Evolutionary conservation across 805 yeast species (phyloP).

Genomic region (Zygoascus flipseniorum): DNA sequence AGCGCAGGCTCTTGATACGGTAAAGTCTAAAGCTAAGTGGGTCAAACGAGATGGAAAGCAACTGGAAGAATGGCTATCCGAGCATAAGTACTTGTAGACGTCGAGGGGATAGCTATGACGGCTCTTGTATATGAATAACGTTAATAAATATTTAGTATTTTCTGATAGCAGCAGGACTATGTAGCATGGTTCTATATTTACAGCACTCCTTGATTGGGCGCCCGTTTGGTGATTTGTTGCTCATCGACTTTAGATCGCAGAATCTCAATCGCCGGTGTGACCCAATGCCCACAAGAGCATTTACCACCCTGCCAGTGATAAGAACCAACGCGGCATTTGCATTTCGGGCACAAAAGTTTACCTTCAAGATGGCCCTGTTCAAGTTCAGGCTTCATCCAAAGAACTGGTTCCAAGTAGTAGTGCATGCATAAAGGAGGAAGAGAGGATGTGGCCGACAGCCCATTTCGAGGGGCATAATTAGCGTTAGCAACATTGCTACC

Average conservation of each 20-base stretch:
- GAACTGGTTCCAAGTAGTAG: constrained; percentile 77
- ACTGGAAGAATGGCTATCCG: constrained; percentile 39
- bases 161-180: too few species aligned
- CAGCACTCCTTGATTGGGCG: background rate
- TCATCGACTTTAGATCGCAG: constrained; percentile 77
- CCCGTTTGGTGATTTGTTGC: background rate
- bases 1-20: constrained; percentile 47
- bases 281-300: constrained; percentile 94
- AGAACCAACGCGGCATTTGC: constrained; percentile 79
- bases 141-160: too few species aligned
- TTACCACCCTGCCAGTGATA: constrained; percentile 92
- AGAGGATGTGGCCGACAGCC: constrained; percentile 13
- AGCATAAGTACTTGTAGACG: background rate
- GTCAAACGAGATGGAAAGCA: constrained; percentile 34
- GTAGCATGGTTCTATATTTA: too few species aligned
- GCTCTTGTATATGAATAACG: background rate
- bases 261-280: constrained; percentile 81
- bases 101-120: background rate
- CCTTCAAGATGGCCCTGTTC: constrained; percentile 77
- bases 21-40: constrained; percentile 46
- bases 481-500: constrained; percentile 8
- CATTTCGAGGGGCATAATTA: constrained; percentile 15
- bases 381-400: constrained; percentile 85
- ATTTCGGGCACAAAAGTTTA: constrained; percentile 74
- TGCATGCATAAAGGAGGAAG: constrained; percentile 55